These are phyloP conservation scores for Streptanthus diversifolius DNA, from an alignment of 345 rosid species.

Conservation along the genomic window DNA sequence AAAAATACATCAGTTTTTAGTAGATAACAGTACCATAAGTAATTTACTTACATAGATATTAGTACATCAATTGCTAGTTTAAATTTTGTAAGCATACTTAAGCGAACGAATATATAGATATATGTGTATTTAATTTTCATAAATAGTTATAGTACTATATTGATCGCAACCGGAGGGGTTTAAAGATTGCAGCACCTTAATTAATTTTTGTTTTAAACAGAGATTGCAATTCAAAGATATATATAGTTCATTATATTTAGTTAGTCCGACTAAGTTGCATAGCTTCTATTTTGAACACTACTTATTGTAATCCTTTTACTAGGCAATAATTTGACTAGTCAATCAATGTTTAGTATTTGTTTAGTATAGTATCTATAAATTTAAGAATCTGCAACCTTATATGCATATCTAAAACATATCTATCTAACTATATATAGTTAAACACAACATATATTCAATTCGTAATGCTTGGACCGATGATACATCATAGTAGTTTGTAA, in stretches of 20 bases:
- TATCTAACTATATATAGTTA: neutral
- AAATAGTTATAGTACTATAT: neutral
- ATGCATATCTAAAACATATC: neutral
- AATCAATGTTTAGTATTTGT: conserved; percentile 1
- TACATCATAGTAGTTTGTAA: neutral
- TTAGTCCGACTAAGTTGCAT: neutral
- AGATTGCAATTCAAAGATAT: neutral
- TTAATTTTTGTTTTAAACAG: neutral
- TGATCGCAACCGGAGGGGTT: neutral
- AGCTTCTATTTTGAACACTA: conserved; percentile 21
- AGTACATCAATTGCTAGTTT: neutral
- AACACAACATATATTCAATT: neutral
- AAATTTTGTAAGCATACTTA: neutral
- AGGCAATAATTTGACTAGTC: conserved; percentile 28
- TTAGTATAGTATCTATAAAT: neutral
- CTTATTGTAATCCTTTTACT: neutral
- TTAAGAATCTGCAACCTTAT: neutral
- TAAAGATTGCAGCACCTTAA: neutral
- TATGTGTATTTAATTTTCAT: neutral
- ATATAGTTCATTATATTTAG: neutral
- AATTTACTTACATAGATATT: neutral
- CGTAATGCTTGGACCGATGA: conserved; percentile 2
- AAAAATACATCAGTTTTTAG: neutral
- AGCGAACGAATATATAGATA: neutral
- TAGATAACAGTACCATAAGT: neutral